phyloP scores from a whole-genome alignment of 805 yeast species.

The Candida ficus region DNA sequence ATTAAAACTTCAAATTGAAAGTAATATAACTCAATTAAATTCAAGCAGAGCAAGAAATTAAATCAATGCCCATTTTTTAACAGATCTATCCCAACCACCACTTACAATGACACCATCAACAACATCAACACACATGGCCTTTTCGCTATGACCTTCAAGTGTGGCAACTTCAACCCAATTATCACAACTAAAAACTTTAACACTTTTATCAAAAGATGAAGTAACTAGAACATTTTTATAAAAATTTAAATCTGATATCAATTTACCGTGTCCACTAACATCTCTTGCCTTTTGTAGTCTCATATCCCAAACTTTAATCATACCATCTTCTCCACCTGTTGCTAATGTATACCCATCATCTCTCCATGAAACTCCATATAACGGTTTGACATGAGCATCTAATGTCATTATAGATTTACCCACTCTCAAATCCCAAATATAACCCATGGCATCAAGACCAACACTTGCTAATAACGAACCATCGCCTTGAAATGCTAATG shows the following conservation, averaged over 20 bases:
- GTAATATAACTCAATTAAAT: constrained; percentile 16
- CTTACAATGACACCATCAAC: constrained; percentile 43
- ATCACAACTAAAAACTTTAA: constrained; percentile 62
- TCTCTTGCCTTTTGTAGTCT: constrained; percentile 39
- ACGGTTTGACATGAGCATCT: constrained; percentile 66
- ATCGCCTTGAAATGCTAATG: constrained; percentile 69
- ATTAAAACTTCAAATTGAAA: constrained; percentile 18
- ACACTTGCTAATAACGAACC: constrained; percentile 75
- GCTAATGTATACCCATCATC: constrained; percentile 71
- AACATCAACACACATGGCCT: constrained; percentile 67
- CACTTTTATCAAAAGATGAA: constrained; percentile 64
- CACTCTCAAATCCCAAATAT: constrained; percentile 82
- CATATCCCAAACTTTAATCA: constrained; percentile 82
- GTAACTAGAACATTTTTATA: constrained; percentile 42
- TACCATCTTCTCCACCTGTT: constrained; percentile 80
- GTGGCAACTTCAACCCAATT: constrained; percentile 58
- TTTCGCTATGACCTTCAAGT: constrained; percentile 57
- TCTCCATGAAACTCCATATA: constrained; percentile 70
- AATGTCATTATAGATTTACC: constrained; percentile 60
- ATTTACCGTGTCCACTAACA: constrained; percentile 70
- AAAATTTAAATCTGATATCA: constrained; percentile 64
- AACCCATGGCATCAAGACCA: constrained; percentile 68
- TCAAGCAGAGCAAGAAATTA: constrained; percentile 17
- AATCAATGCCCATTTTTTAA: constrained; percentile 53
- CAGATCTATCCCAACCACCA: constrained; percentile 82